Evolutionary conservation across 306 rosid species (phyloP), one percentile per base, ranked within the genome.

Genomic region (Pyrus communis): DNA sequence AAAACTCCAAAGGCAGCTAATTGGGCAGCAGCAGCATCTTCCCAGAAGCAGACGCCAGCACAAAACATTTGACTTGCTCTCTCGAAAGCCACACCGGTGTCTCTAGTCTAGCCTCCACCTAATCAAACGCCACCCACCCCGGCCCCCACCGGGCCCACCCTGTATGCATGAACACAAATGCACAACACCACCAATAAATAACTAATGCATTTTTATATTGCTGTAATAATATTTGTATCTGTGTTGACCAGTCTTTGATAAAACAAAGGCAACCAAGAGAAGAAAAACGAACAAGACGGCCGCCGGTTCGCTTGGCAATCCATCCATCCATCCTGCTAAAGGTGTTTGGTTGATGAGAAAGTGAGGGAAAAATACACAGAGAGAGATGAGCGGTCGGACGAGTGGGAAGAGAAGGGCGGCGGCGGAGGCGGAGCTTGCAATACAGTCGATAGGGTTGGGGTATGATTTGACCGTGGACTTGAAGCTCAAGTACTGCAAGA

Each of bases 401-500:
- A 63, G 43, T 10, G 40, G 74, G 52, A 81, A 67, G 82, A 59
- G 74, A 73, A 73, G 70, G 3, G 78, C 86, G 1, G 87, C 80
- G 25, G 68, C 57, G 6, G 85, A 65, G 76, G 90, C 82, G 30
- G 77, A 80, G 67, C 84, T 78, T 25, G 97, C 85, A 0, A 85
- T 91, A 11, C 45, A 33, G 14, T 83, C 88, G 3, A 75, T 91
- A 54, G 97, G 97, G 2, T 74, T 86, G 35, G 97, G 97, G 1
- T 89, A 83, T 77, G 97, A 91, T 79, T 87, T 91, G 58, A 70
- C 88, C 78, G 78, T 66, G 65, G 97, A 91, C 86, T 85, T 91
- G 66, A 85, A 71, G 28, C 89, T 91, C 75, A 91, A 91, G 79
- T 89, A 51, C 46, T 89, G 93, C 71, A 89, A 91, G 73, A 54